Percentiles rank a stretch among this genome's conserved stretches.
These are phyloP conservation scores for Aschersonia sp. DNA, from an alignment of 2,329 filamentous ascomycete species.

Conservation along the genomic window DNA sequence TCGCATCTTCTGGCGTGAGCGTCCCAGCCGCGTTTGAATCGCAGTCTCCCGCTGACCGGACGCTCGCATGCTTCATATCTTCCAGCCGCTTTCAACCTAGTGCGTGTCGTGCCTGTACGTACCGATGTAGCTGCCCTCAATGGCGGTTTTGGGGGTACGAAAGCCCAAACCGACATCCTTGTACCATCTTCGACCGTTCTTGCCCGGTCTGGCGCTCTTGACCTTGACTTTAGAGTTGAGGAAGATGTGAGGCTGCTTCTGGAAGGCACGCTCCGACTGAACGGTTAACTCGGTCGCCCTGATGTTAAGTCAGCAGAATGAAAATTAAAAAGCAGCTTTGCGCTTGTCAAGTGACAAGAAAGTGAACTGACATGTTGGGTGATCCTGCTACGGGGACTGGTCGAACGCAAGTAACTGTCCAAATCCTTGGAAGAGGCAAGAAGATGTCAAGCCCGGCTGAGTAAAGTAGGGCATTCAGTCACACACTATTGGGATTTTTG, in stretches of 20 bases:
- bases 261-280: constrained; percentile 99
- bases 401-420: constrained; percentile 24
- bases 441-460: constrained; percentile 21
- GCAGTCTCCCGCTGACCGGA: too few relatives aligned
- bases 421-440: constrained; percentile 18
- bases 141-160: constrained; percentile 95
- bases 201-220: constrained; percentile 73
- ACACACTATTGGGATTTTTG: constrained; percentile 21
- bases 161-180: constrained; percentile 99
- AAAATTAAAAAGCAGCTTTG: constrained; percentile 1
- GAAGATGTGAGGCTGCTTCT: constrained; percentile 99
- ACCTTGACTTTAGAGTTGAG: constrained; percentile 89
- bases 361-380: constrained; percentile 27
- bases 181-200: constrained; percentile 89
- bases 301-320: constrained; percentile 18
- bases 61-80: too few relatives aligned
- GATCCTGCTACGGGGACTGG: constrained; percentile 24
- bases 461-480: constrained; percentile 21
- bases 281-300: constrained; percentile 99
- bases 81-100: too few relatives aligned
- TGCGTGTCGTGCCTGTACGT: constrained; percentile 32
- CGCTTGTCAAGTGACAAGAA: not conserved
- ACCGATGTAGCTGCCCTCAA: constrained; percentile 99
- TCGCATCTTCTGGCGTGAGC: not conserved
- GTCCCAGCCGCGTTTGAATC: not conserved